Evolutionary conservation across 768 basidiomycete genomes (phyloP), one percentile per base, ranked within the genome.

Genomic region (Grammothele lineata): DNA sequence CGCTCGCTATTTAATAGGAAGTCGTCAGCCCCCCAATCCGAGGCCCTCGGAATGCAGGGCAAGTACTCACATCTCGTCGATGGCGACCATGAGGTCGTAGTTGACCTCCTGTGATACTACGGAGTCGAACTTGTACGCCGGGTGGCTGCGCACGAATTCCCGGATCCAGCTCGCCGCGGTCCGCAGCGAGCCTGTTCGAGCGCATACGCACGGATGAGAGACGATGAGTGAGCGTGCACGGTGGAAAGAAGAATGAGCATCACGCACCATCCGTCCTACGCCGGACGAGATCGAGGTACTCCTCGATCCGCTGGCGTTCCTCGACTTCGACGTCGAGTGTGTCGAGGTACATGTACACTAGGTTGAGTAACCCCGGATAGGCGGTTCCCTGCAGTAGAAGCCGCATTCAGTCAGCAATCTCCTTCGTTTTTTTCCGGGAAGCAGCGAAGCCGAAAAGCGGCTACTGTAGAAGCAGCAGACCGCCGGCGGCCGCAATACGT

Each of bases 131-230:
- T 87, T 85, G 70, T 99, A 99, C n/a, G 71, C 77, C 7, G 94
- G 90, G 64, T 99, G 96, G 1, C 83, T 77, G 21, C 83, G 81
- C 35, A 99, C 87, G 67, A 97, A 98, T 38, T 87, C 76, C 27
- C 96, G 80, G 47, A 96, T 93, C 92, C 92, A 99, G 3, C 83
- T 81, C 10, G 96, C 96, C 6, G 91, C 80, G 0, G 96, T 97
- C 62, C 80, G 64, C 21, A 97, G 71, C 5, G 83, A 74, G 18
- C 92, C 92, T 92, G 43, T 36, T 50, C 8, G 22, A 22, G 18
- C n/a, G 12, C 25, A 1, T 30, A 21, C 19, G 18, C 25, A 30
- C 15, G 3, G 6, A 5, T 23, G 3, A 39, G 22, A 37, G 18
- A 21, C 40, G n/a, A 15, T n/a, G n/a, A n/a, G n/a, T n/a, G n/a